phyloP scores from a whole-genome alignment of 2,329 filamentous ascomycete genomes.

The Chaetomium globosum region DNA sequence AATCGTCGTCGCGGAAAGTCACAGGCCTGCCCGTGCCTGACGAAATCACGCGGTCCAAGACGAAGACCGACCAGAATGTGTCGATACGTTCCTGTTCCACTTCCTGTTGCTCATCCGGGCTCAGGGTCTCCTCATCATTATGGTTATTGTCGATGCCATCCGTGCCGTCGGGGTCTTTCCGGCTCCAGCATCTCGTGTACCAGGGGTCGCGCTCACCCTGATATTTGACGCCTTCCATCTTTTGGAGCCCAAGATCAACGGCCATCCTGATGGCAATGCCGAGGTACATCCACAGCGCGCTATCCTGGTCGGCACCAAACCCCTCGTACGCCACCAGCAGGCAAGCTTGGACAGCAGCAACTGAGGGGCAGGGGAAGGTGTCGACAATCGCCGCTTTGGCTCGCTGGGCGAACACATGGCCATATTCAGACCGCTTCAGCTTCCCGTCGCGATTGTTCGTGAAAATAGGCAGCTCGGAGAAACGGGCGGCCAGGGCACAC shows the following conservation, averaged over 20 bases:
- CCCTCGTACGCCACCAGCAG: constrained; percentile 85
- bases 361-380: constrained; percentile 78
- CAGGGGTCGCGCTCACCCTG: constrained; percentile 57
- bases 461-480: constrained; percentile 65
- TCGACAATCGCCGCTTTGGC: constrained; percentile 83
- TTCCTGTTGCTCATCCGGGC: constrained; percentile 59
- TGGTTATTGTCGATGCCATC: constrained; percentile 41
- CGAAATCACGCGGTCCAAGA: constrained; percentile 83
- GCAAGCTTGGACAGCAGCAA: constrained; percentile 81
- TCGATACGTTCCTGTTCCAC: constrained; percentile 81
- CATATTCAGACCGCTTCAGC: constrained; percentile 66
- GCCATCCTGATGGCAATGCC: constrained; percentile 84
- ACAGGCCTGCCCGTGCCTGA: constrained; percentile 83
- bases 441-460: constrained; percentile 54
- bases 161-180: constrained; percentile 39
- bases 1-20: constrained; percentile 80
- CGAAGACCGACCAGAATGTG: constrained; percentile 88
- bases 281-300: constrained; percentile 90
- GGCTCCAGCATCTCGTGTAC: constrained; percentile 51
- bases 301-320: constrained; percentile 85
- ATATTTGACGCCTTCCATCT: constrained; percentile 71
- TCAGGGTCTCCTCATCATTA: constrained; percentile 49
- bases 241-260: constrained; percentile 79
- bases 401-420: constrained; percentile 75
- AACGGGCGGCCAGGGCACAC: constrained; percentile 78